A percentile compares a stretch with the other conserved stretches of the same genome.
Conservation (phyloP, 2,329 filamentous ascomycete species). For the Claviceps pusilla region DNA sequence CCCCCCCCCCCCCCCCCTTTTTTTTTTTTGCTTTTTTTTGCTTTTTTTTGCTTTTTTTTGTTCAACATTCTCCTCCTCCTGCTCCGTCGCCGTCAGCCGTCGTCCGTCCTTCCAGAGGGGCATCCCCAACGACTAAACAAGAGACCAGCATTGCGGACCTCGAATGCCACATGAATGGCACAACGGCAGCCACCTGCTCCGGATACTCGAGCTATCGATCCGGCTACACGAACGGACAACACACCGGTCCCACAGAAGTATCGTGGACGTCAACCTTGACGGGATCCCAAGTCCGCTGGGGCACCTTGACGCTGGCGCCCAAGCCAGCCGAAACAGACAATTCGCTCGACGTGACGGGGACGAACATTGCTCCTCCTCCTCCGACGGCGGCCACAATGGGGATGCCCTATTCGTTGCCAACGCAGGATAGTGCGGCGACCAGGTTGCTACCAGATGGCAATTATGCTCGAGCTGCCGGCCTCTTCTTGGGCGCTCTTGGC, state of each 20-base stretch:
- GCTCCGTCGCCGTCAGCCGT: too few species aligned
- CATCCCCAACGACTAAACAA: neutral
- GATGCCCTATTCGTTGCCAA: conserved; percentile 4
- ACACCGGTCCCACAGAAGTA: conserved; percentile 28
- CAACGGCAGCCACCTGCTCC: conserved; percentile 30
- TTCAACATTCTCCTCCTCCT: neutral
- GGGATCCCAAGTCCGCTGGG: conserved; percentile 28
- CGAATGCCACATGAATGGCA: conserved; percentile 26
- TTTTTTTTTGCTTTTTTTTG: too few species aligned
- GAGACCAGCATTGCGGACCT: conserved; percentile 27
- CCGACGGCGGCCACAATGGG: conserved; percentile 7
- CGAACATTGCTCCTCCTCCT: conserved; percentile 2
- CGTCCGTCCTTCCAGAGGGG: neutral
- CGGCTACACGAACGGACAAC: conserved; percentile 22
- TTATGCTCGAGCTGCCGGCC: neutral
- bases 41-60: too few species aligned
- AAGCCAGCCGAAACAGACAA: conserved; percentile 19
- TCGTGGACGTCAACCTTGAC: conserved; percentile 30
- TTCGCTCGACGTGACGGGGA: conserved; percentile 12
- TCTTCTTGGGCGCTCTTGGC: neutral
- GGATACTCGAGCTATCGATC: conserved; percentile 31
- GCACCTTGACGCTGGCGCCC: conserved; percentile 26
- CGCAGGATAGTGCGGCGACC: neutral
- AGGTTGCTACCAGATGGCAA: neutral
- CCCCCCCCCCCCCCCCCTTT: too few species aligned